These are phyloP conservation scores for Solanum virginianum DNA, from an alignment of 257 asterid species.

Conservation along the genomic window DNA sequence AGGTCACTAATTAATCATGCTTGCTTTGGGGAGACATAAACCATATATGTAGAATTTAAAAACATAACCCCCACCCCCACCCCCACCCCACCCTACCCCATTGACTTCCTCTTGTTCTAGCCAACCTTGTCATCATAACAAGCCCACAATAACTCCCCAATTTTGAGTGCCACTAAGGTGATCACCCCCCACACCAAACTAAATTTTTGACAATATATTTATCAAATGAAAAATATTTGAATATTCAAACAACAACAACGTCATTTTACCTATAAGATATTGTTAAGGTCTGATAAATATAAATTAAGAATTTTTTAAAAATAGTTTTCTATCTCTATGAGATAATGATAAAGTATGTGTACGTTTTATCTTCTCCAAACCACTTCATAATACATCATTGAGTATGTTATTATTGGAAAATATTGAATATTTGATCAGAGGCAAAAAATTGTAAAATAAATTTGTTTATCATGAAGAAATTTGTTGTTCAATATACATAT, in stretches of 20 bases:
- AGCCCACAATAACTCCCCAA: background rate
- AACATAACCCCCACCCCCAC: background rate
- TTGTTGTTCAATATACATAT: background rate
- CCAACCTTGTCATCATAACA: conserved; percentile 28
- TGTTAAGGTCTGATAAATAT: too few relatives aligned
- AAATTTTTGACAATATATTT: background rate
- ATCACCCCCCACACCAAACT: background rate
- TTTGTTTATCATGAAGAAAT: background rate
- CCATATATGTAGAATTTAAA: conserved; percentile 12
- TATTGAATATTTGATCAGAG: background rate
- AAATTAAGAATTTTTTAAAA: too few relatives aligned
- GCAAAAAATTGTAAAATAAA: background rate
- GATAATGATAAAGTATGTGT: too few relatives aligned
- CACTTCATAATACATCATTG: too few relatives aligned
- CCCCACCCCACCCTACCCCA: background rate
- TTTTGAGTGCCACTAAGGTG: conserved; percentile 1
- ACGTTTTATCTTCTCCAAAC: too few relatives aligned
- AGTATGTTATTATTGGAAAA: background rate
- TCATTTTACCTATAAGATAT: too few relatives aligned
- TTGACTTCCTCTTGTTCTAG: conserved; percentile 11
- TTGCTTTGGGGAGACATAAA: conserved; percentile 25
- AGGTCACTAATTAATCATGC: conserved; percentile 7
- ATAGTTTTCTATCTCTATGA: too few relatives aligned
- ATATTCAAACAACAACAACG: background rate
- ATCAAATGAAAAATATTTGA: background rate